Percentiles rank a stretch among this genome's conserved stretches.
phyloP scores from a whole-genome alignment of 108 stramenopile species.

The Hondaea fermentalgiana region DNA sequence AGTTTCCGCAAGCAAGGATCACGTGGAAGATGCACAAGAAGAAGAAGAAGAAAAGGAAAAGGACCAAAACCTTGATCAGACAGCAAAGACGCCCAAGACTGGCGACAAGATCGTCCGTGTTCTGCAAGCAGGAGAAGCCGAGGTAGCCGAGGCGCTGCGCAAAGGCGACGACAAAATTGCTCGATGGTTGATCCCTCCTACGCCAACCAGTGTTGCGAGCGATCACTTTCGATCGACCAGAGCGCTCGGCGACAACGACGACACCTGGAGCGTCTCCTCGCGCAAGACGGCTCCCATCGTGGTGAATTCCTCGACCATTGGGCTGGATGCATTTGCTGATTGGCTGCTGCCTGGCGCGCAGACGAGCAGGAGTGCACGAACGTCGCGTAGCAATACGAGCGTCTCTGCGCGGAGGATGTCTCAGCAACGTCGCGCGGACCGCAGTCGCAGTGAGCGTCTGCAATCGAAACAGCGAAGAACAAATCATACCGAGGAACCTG shows the following conservation, averaged over 20 bases:
- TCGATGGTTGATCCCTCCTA: not conserved
- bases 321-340: not conserved
- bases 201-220: not conserved
- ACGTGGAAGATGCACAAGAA: not conserved
- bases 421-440: not conserved
- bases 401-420: not conserved
- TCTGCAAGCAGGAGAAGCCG: not conserved
- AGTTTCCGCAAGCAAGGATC: not conserved
- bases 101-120: not conserved
- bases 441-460: too few relatives aligned
- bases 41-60: not conserved
- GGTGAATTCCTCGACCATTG: not conserved
- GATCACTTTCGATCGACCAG: not conserved
- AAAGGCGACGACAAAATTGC: not conserved
- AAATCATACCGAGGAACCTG: too few relatives aligned
- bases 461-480: too few relatives aligned
- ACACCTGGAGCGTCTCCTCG: not conserved
- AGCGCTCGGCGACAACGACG: not conserved
- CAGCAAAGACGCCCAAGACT: not conserved
- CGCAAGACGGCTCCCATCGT: not conserved
- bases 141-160: not conserved
- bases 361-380: not conserved
- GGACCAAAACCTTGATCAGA: not conserved
- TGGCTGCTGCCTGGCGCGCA: not conserved
- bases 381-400: not conserved